phyloP scores from a whole-genome alignment of 805 yeast species.

The Wickerhamiella australiensis region DNA sequence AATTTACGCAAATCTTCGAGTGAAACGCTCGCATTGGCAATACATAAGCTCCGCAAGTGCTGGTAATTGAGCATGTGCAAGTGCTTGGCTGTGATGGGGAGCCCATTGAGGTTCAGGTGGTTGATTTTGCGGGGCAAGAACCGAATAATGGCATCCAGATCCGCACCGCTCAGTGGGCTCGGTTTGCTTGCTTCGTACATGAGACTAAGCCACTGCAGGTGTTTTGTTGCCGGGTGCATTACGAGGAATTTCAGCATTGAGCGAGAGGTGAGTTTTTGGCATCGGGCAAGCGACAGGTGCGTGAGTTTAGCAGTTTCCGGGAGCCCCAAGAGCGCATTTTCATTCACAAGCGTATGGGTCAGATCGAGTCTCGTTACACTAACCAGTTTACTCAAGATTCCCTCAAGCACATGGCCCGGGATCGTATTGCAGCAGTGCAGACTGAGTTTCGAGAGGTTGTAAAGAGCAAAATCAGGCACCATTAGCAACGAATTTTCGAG shows the following conservation, averaged over 20 bases:
- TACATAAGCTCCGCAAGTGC: constrained; percentile 24
- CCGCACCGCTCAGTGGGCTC: constrained; percentile 38
- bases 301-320: constrained; percentile 51
- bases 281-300: constrained; percentile 56
- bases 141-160: constrained; percentile 39
- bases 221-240: constrained; percentile 52
- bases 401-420: constrained; percentile 42
- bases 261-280: constrained; percentile 57
- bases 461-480: constrained; percentile 18
- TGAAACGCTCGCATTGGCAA: constrained; percentile 26
- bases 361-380: constrained; percentile 59
- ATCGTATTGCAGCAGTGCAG: constrained; percentile 83
- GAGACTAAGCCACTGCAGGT: constrained; percentile 53
- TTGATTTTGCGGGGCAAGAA: constrained; percentile 32
- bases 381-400: constrained; percentile 44
- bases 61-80: constrained; percentile 25
- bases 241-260: constrained; percentile 58
- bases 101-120: constrained; percentile 52
- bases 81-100: constrained; percentile 38
- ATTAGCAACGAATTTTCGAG: constrained; percentile 33
- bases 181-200: constrained; percentile 54
- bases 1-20: constrained; percentile 21
- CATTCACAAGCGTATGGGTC: constrained; percentile 66
- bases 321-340: constrained; percentile 43
- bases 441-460: constrained; percentile 40